A percentile compares a stretch with the other conserved stretches of the same genome.
These are phyloP conservation scores for Botrytis medusae DNA, from an alignment of 2,329 filamentous ascomycete genomes.

Conservation along the genomic window DNA sequence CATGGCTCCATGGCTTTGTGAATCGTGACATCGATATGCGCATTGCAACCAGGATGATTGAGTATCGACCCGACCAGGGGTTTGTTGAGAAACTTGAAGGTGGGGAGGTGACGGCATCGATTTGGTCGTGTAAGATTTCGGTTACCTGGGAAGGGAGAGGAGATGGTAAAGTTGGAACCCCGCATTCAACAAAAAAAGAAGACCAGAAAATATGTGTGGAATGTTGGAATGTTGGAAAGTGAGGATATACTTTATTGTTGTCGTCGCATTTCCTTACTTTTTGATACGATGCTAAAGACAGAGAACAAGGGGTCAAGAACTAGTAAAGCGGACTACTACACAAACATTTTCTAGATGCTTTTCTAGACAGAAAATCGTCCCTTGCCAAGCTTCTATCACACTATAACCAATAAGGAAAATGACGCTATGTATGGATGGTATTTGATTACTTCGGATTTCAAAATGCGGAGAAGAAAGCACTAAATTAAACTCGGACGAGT, in stretches of 20 bases:
- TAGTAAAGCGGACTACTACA: neutral
- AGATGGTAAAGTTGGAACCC: neutral
- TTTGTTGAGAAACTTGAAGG: neutral
- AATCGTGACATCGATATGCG: neutral
- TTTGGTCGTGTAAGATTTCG: neutral
- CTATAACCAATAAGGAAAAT: neutral
- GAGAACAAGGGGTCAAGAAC: neutral
- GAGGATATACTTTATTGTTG: constrained; percentile 1
- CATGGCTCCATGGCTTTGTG: neutral
- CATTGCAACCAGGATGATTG: neutral
- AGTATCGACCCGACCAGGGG: neutral
- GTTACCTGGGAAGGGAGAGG: neutral
- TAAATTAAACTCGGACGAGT: neutral
- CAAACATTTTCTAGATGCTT: neutral
- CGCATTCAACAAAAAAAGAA: neutral
- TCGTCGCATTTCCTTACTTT: neutral
- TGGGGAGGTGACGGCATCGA: constrained; percentile 1
- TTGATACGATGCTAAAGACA: neutral
- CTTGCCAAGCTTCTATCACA: neutral
- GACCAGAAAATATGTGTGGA: fast-evolving
- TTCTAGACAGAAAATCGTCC: neutral
- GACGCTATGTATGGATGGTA: neutral
- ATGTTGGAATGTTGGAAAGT: neutral
- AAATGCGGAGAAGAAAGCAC: constrained; percentile 17
- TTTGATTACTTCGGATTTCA: neutral